phyloP scores from a whole-genome alignment of 1,284 basidiomycete species.

The Taiwanofungus camphoratus region DNA sequence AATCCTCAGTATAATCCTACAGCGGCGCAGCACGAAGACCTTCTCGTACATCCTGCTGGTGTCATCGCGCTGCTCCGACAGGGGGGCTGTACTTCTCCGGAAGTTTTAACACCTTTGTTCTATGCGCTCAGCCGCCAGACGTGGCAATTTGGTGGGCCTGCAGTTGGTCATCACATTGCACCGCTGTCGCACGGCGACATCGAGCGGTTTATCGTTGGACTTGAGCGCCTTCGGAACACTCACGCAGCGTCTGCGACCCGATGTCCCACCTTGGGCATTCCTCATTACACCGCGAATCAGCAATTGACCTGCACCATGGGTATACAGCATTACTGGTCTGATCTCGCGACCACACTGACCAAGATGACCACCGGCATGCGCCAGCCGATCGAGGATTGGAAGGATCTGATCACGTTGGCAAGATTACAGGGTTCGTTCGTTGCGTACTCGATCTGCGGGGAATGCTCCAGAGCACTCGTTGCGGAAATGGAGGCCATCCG shows the following conservation, averaged over 20 bases:
- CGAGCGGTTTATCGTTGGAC: slow-evolving; percentile 23
- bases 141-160: slow-evolving; percentile 20
- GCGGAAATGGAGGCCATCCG: neutral
- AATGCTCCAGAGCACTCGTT: neutral
- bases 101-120: slow-evolving; percentile 23
- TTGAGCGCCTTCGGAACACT: slow-evolving; percentile 19
- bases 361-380: neutral
- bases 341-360: neutral
- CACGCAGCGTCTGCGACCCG: neutral
- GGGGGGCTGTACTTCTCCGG: slow-evolving; percentile 15
- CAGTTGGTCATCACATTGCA: slow-evolving; percentile 20
- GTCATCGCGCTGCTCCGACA: slow-evolving; percentile 25
- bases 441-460: neutral
- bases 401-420: neutral
- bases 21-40: slow-evolving; percentile 13
- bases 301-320: neutral
- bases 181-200: slow-evolving; percentile 21
- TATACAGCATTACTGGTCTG: slow-evolving; percentile 1
- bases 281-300: neutral
- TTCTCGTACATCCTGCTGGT: slow-evolving; percentile 22
- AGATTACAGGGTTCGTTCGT: neutral
- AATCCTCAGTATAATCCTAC: slow-evolving; percentile 5
- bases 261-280: neutral
- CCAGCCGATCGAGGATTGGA: slow-evolving; percentile 7
- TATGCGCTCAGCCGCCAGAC: slow-evolving; percentile 23